A percentile compares a stretch with the other conserved stretches of the same genome.
These are phyloP conservation scores for Chimonanthus salicifolius DNA, from an alignment of 164 flowering plant genomes.

Conservation along the genomic window DNA sequence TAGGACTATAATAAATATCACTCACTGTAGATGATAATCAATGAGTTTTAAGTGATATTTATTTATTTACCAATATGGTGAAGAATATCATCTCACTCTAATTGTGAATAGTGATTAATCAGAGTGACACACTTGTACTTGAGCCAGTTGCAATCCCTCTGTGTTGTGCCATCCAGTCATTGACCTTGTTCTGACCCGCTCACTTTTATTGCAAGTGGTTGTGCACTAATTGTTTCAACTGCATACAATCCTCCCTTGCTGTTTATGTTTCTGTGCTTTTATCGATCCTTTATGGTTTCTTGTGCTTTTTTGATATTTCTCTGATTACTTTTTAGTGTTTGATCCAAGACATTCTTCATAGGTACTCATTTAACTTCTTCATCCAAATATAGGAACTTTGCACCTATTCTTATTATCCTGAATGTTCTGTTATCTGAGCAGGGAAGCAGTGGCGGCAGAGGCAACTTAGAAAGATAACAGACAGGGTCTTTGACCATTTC, in stretches of 20 bases:
- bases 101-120: too few relatives aligned
- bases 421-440: constrained; percentile 16
- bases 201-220: not conserved
- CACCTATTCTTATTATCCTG: not conserved
- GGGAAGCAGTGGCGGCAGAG: constrained; percentile 76
- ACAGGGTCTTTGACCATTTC: constrained; percentile 59
- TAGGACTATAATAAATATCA: too few relatives aligned
- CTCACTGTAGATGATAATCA: too few relatives aligned
- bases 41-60: too few relatives aligned
- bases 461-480: constrained; percentile 59
- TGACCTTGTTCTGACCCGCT: not conserved
- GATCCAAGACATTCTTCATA: not conserved
- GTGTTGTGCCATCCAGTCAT: too few relatives aligned
- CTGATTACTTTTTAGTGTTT: not conserved
- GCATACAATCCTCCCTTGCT: too few relatives aligned
- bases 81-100: too few relatives aligned
- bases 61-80: too few relatives aligned
- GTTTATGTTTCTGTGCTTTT: not conserved
- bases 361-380: not conserved
- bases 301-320: not conserved
- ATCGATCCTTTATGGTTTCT: not conserved
- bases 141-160: too few relatives aligned
- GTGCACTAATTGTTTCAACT: not conserved
- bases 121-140: too few relatives aligned
- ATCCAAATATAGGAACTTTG: not conserved